Conservation (phyloP, 257 asterid genomes). For the Parsonsia alboflavescens region DNA sequence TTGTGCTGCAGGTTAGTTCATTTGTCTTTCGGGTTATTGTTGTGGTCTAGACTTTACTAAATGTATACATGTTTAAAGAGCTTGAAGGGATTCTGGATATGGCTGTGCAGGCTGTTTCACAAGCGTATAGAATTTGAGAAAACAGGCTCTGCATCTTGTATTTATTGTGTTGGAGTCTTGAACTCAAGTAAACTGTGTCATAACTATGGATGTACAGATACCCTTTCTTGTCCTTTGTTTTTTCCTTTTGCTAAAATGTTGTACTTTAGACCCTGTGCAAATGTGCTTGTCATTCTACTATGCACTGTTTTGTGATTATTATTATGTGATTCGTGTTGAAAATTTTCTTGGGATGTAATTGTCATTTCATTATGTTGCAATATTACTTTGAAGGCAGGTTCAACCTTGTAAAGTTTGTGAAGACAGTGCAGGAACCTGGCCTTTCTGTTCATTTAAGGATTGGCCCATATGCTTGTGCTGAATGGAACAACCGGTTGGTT, state of each 20-base stretch:
- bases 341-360: neutral
- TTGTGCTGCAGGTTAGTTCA: too few species aligned
- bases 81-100: slow-evolving; percentile 24
- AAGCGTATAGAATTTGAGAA: slow-evolving; percentile 37
- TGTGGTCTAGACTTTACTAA: slow-evolving; percentile 15
- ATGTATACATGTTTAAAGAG: slow-evolving; percentile 38
- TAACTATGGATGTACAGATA: slow-evolving; percentile 7
- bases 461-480: slow-evolving; percentile 89
- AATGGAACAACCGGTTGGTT: slow-evolving; percentile 81
- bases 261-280: too few species aligned
- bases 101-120: slow-evolving; percentile 23
- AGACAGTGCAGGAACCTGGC: slow-evolving; percentile 65
- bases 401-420: slow-evolving; percentile 65
- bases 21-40: slow-evolving; percentile 1
- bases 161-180: slow-evolving; percentile 5
- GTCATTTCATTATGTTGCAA: slow-evolving; percentile 28
- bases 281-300: too few species aligned
- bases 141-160: slow-evolving; percentile 21
- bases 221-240: neutral
- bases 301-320: too few species aligned
- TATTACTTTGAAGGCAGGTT: slow-evolving; percentile 70
- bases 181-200: slow-evolving; percentile 3
- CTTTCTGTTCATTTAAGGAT: slow-evolving; percentile 65
- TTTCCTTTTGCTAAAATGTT: too few species aligned
- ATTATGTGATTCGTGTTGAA: neutral